phyloP scores from a whole-genome alignment of 768 basidiomycete genomes.

The Naganishia vishniacii region DNA sequence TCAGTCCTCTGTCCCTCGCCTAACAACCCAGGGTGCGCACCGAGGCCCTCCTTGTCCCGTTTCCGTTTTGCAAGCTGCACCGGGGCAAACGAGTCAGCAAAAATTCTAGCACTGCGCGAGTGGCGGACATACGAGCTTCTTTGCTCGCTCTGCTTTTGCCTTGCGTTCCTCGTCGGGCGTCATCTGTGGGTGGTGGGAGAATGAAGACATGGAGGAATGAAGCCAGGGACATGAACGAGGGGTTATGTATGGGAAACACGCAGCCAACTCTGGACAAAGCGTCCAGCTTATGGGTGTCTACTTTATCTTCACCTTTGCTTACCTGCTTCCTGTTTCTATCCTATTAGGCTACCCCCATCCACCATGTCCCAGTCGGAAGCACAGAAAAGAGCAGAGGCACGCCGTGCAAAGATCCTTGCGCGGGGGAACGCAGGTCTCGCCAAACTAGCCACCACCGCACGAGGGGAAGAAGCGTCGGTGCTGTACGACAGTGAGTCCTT shows the following conservation, averaged over 20 bases:
- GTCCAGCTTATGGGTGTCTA: not conserved
- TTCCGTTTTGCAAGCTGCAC: conserved; percentile 26
- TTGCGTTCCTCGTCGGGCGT: conserved; percentile 37
- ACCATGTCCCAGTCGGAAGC: conserved; percentile 37
- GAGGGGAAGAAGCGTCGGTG: conserved; percentile 45
- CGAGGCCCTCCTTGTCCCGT: conserved; percentile 15
- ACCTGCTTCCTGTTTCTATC: not conserved
- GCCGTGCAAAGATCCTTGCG: conserved; percentile 47
- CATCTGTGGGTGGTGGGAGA: not conserved
- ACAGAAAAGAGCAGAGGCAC: conserved; percentile 40
- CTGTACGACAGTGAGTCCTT: conserved; percentile 39
- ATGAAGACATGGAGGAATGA: not conserved
- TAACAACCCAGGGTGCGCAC: not conserved
- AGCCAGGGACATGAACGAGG: not conserved
- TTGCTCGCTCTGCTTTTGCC: conserved; percentile 46
- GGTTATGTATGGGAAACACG: not conserved
- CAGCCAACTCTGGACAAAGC: not conserved
- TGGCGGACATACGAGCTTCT: conserved; percentile 39
- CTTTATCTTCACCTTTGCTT: not conserved
- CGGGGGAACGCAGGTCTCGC: conserved; percentile 39
- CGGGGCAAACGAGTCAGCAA: not conserved
- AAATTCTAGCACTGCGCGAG: not conserved
- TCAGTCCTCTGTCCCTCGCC: not conserved
- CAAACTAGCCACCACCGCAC: conserved; percentile 44
- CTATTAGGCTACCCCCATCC: not conserved